Conservation (phyloP, 2,329 filamentous ascomycete species). For the Verticillium isaacii region DNA sequence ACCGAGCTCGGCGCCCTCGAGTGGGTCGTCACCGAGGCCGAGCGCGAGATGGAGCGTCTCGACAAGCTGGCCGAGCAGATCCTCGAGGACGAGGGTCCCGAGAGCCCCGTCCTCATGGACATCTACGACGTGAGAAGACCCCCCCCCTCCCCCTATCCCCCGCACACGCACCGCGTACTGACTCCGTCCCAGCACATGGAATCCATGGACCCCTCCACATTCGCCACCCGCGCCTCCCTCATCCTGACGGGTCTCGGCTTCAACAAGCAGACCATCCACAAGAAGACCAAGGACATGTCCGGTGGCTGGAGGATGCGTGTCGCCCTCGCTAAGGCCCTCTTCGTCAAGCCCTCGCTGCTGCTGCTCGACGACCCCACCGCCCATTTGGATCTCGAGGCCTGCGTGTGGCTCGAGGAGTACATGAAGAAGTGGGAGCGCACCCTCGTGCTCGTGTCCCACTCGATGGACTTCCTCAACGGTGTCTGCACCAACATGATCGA, state of each 20-base stretch:
- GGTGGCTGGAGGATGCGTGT: slow-evolving; percentile 99
- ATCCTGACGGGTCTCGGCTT: slow-evolving; percentile 98
- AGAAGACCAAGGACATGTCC: slow-evolving; percentile 99
- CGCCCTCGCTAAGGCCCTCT: slow-evolving; percentile 92
- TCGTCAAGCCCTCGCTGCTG: slow-evolving; percentile 94
- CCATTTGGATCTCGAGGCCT: slow-evolving; percentile 98
- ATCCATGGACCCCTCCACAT: slow-evolving; percentile 97
- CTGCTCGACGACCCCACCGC: slow-evolving; percentile 97
- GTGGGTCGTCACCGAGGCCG: slow-evolving; percentile 94
- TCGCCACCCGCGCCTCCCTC: slow-evolving; percentile 89
- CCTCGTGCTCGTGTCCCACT: slow-evolving; percentile 93
- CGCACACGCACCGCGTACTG: slow-evolving; percentile 5
- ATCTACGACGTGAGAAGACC: slow-evolving; percentile 76
- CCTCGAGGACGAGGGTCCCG: slow-evolving; percentile 86
- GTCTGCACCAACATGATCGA: slow-evolving; percentile 99
- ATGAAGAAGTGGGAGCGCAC: slow-evolving; percentile 99
- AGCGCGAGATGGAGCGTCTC: slow-evolving; percentile 85
- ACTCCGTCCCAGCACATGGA: slow-evolving; percentile 75
- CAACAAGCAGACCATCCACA: slow-evolving; percentile 96
- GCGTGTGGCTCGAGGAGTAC: slow-evolving; percentile 99
- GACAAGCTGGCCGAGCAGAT: slow-evolving; percentile 87
- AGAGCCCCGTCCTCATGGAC: slow-evolving; percentile 85
- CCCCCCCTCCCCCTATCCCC: not conserved
- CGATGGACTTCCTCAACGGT: slow-evolving; percentile 98
- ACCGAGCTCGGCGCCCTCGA: slow-evolving; percentile 87